phyloP scores from a whole-genome alignment of 345 rosid species.

The Eucalyptus polyanthemos region DNA sequence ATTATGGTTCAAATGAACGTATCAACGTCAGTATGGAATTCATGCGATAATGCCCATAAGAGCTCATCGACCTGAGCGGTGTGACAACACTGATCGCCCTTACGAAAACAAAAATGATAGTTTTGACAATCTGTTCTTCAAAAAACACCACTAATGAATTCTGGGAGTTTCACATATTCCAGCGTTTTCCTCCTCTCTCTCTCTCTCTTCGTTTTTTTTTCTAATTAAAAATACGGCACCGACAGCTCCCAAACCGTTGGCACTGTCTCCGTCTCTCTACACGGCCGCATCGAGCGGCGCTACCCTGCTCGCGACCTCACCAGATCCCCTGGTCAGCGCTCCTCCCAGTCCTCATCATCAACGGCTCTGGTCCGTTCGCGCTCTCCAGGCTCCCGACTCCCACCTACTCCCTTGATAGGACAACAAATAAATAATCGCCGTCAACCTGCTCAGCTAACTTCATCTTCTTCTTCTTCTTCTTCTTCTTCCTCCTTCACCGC shows the following conservation, averaged over 20 bases:
- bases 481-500: not conserved
- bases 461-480: not conserved
- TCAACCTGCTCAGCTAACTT: not conserved
- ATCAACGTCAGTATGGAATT: rapidly evolving
- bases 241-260: not conserved
- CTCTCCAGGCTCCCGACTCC: not conserved
- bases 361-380: not conserved
- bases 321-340: not conserved
- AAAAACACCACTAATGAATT: not conserved
- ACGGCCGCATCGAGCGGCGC: not conserved
- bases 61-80: rapidly evolving
- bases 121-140: not conserved
- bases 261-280: not conserved
- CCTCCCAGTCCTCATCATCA: not conserved
- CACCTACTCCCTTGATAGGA: not conserved
- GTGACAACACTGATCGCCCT: not conserved
- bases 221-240: not conserved
- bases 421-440: not conserved
- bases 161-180: not conserved
- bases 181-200: not conserved
- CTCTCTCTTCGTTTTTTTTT: not conserved
- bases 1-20: not conserved
- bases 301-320: not conserved
- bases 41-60: not conserved
- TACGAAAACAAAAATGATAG: not conserved